Base-by-base conservation (phyloP, 2,329 filamentous ascomycete genomes). In the Coniochaeta sp. region DNA sequence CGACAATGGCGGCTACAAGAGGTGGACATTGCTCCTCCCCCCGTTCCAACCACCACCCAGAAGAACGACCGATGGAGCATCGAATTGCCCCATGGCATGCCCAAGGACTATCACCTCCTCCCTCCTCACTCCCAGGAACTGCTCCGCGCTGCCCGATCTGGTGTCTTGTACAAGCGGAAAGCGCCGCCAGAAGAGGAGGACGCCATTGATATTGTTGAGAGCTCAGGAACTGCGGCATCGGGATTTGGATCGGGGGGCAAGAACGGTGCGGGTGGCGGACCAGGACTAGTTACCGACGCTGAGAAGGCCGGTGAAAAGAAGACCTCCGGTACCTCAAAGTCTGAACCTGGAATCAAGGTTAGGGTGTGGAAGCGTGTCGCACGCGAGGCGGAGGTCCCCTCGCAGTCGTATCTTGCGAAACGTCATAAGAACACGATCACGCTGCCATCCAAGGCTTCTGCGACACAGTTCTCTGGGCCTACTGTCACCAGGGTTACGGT, bases 1-100 rank as follows among this genome's bases (percentile, higher is more conserved):
- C 89, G 92, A 69, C 91, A 96, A 82, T 98, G 92, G 89, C 87
- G 90, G 60, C 86, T 89, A 64, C 86, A 89, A 61, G 79, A 79
- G 74, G 82, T 91, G 60, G 88, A 77, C 47, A 77, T 93, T 69
- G 86, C 85, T 65, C 87, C 90, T 58, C 84, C 84, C 14, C 77
- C 82, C 10, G 81, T 84, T 40, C 79, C 85, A 63, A 89, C 93
- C 66, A 85, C 81, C 30, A 79, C 76, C 34, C 79, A 86, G 63
- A 81, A 81, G 65, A 85, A 86, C 68, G 84, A 89, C 70, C 79
- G 84, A 58, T 93, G 89, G 84, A 87, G 86, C n/a, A 70, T 80
- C 55, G 93, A 96, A 70, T 81, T 91, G 19, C 87, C 90, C 3
- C 80, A 84, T 64, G 85, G 84, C 52, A 93, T 97, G 90, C 93